Percentiles rank a stretch among this genome's conserved stretches.
phyloP scores from a whole-genome alignment of 305 asterid species.

The Fraxinus velutina region DNA sequence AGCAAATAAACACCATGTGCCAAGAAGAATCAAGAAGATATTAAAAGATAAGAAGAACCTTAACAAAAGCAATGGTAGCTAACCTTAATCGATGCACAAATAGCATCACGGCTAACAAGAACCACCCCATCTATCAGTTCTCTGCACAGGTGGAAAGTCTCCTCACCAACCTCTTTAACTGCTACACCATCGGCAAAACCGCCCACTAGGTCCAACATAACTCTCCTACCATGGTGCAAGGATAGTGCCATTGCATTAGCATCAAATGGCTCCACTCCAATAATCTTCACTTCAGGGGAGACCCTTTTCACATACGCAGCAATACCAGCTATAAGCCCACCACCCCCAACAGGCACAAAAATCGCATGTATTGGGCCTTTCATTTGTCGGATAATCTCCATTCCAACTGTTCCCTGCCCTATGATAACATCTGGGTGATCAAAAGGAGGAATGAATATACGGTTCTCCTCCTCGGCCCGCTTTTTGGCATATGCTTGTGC shows the following conservation, averaged over 20 bases:
- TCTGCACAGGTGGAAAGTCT: conserved; percentile 66
- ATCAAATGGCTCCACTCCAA: conserved; percentile 90
- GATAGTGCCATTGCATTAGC: conserved; percentile 96
- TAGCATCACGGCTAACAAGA: conserved; percentile 91
- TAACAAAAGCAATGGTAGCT: conserved; percentile 20
- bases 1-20: conserved; percentile 2
- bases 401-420: conserved; percentile 93
- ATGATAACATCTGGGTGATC: conserved; percentile 86
- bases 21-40: conserved; percentile 11
- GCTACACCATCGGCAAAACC: conserved; percentile 98
- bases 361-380: conserved; percentile 63
- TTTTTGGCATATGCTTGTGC: conserved; percentile 84
- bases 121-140: conserved; percentile 81
- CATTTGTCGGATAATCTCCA: conserved; percentile 82
- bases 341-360: conserved; percentile 94
- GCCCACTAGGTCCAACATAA: conserved; percentile 85
- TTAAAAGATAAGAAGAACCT: not conserved
- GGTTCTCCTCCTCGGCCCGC: conserved; percentile 64
- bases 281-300: conserved; percentile 71
- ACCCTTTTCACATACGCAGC: conserved; percentile 90
- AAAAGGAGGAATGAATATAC: conserved; percentile 87
- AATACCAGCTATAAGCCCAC: conserved; percentile 89
- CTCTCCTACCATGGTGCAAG: conserved; percentile 63
- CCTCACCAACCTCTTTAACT: conserved; percentile 91
- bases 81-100: conserved; percentile 95